Base-by-base conservation (phyloP, 305 asterid genomes). In the Galium porrigens region DNA sequence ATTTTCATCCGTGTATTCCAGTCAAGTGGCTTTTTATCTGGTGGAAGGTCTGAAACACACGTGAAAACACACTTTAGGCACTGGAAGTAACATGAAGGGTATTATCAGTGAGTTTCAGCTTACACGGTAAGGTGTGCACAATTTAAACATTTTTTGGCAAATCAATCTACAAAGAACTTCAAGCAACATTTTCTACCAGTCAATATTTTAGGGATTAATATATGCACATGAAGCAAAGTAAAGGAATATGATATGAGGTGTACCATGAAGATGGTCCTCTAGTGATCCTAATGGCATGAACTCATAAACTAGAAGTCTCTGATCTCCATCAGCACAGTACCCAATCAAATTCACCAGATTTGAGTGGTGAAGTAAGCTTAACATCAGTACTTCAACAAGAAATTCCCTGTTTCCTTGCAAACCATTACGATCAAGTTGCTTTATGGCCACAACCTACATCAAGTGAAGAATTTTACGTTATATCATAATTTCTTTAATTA, bases 291-390 rank as follows among this genome's bases (percentile, higher is more conserved):
- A 71, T 18, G 95, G 81, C 95, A 88, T 84, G 81, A 64, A 88
- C 70, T 88, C 94, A 1, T 88, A 86, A 66, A 85, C 96, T 79
- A 88, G 78, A 74, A 88, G 91, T 69, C 94, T 83, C 59, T 88
- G 94, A 80, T 88, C 96, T 73, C 96, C 96, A 76, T 88, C 96
- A 63, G 94, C 94, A 79, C 96, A 88, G 46, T 88, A 86, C 65
- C 96, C 96, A 32, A 81, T 86, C 79, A 88, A 77, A 76, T 85
- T 88, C 41, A 88, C 96, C 71, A 88, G 74, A 74, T 88, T 84
- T 9, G 91, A 78, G 76, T 88, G 94, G 76, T 88, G 94, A 79
- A 88, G 94, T 55, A 81, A 76, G 73, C 94, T 84, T 65, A 88
- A 64, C 91, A 88, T 88, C 75, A 88, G 71, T 27, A 88, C 96